Conservation (phyloP, 2,329 filamentous ascomycete genomes). For the Diaporthe vaccinii region DNA sequence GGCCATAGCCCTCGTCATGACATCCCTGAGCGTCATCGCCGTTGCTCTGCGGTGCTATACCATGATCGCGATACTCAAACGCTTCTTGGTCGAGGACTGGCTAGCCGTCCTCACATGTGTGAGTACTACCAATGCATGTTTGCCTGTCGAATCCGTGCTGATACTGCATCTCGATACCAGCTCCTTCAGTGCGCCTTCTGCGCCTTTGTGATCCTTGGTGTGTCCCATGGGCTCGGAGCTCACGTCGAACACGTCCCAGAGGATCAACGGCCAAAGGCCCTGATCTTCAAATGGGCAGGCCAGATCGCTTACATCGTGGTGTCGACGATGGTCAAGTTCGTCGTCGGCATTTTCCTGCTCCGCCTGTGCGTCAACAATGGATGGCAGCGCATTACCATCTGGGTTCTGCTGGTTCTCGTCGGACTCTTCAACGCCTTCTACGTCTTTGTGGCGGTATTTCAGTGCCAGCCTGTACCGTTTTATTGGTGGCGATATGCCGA, state of each 20-base stretch:
- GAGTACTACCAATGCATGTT: not conserved
- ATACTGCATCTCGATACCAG: slow-evolving; percentile 6
- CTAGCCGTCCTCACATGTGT: slow-evolving; percentile 40
- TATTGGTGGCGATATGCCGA: slow-evolving; percentile 55
- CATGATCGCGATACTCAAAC: slow-evolving; percentile 40
- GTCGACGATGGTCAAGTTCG: slow-evolving; percentile 55
- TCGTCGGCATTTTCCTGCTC: slow-evolving; percentile 55
- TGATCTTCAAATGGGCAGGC: slow-evolving; percentile 51
- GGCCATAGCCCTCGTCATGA: slow-evolving; percentile 36
- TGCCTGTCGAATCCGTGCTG: not conserved
- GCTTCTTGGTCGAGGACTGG: slow-evolving; percentile 41
- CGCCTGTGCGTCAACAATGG: slow-evolving; percentile 51
- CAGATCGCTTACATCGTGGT: slow-evolving; percentile 56
- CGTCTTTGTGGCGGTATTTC: slow-evolving; percentile 54
- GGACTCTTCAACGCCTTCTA: slow-evolving; percentile 52
- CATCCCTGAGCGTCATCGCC: slow-evolving; percentile 35
- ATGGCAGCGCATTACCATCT: slow-evolving; percentile 53
- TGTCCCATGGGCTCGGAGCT: slow-evolving; percentile 38
- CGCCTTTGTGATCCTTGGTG: slow-evolving; percentile 33
- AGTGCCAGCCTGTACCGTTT: slow-evolving; percentile 54
- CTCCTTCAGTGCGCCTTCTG: slow-evolving; percentile 38
- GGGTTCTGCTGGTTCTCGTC: slow-evolving; percentile 48
- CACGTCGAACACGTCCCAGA: slow-evolving; percentile 36
- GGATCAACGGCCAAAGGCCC: slow-evolving; percentile 35
- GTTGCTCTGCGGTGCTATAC: slow-evolving; percentile 39